Percentiles rank a stretch among this genome's conserved stretches.
Conservation (phyloP, 805 yeast species). For the Wickerhamomyces subpelliculosus region DNA sequence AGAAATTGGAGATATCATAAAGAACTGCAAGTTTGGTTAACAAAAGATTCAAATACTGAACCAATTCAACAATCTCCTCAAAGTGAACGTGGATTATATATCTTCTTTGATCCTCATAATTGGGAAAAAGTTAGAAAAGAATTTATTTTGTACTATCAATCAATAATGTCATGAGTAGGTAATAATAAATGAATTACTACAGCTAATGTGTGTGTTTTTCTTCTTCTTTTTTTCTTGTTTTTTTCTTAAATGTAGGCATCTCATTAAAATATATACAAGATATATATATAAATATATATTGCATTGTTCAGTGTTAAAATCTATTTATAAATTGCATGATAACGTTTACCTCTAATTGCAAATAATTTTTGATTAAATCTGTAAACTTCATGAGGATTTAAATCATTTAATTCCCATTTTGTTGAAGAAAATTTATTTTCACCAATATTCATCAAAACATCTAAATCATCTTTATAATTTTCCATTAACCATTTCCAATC, state of each 20-base stretch:
- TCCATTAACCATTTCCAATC: constrained; percentile 68
- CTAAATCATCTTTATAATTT: constrained; percentile 69
- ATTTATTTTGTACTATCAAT: constrained; percentile 52
- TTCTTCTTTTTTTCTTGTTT: neutral
- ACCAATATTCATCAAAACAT: constrained; percentile 68
- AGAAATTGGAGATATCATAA: constrained; percentile 98
- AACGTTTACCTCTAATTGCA: constrained; percentile 94
- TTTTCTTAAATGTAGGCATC: too few relatives aligned
- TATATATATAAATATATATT: neutral
- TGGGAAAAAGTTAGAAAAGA: constrained; percentile 92
- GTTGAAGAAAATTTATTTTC: constrained; percentile 76
- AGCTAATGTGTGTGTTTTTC: neutral
- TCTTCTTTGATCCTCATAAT: constrained; percentile 89
- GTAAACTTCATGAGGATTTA: constrained; percentile 87
- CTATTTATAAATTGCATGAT: constrained; percentile 61
- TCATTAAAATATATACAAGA: neutral
- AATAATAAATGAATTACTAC: neutral
- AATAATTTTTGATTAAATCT: constrained; percentile 86
- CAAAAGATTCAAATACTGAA: constrained; percentile 86
- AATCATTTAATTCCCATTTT: constrained; percentile 91
- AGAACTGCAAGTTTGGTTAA: constrained; percentile 92
- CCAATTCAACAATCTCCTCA: constrained; percentile 77
- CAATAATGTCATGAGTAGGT: constrained; percentile 39
- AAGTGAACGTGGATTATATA: constrained; percentile 88
- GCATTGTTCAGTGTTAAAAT: neutral